A percentile compares a stretch with the other conserved stretches of the same genome.
Conservation (phyloP, 2,329 filamentous ascomycete genomes). For the Exutisphaerella laricina region DNA sequence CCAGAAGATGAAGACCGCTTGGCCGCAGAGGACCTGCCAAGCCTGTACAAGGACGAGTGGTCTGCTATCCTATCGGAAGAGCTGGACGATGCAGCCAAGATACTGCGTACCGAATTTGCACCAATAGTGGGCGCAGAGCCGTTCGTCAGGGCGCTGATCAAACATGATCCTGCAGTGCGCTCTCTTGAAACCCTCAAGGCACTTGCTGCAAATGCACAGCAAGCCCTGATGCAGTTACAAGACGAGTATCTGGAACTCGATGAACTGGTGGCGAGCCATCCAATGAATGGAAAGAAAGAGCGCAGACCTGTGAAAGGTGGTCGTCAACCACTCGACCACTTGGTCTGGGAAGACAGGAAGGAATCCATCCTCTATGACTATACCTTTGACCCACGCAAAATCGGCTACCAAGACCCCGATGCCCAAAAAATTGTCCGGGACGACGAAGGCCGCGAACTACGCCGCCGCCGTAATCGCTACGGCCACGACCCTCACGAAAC, state of each 20-base stretch:
- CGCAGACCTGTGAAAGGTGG: slow-evolving; percentile 49
- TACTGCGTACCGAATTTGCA: slow-evolving; percentile 38
- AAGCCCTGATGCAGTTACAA: slow-evolving; percentile 51
- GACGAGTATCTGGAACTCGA: slow-evolving; percentile 56
- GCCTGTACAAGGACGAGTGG: slow-evolving; percentile 25
- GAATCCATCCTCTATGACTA: slow-evolving; percentile 58
- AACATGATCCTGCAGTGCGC: slow-evolving; percentile 38
- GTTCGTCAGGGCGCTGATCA: slow-evolving; percentile 41
- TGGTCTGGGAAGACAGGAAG: slow-evolving; percentile 55
- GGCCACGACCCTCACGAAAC: slow-evolving; percentile 21
- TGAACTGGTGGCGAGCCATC: slow-evolving; percentile 43
- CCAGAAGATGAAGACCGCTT: slow-evolving; percentile 31
- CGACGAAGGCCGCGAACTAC: slow-evolving; percentile 43
- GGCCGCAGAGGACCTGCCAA: slow-evolving; percentile 27
- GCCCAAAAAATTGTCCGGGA: slow-evolving; percentile 46
- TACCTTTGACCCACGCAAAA: slow-evolving; percentile 49
- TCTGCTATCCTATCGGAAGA: slow-evolving; percentile 22
- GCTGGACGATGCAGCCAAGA: slow-evolving; percentile 36
- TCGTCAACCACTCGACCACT: slow-evolving; percentile 40
- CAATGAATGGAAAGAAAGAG: slow-evolving; percentile 43
- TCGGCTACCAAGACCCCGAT: slow-evolving; percentile 53
- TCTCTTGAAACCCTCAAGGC: slow-evolving; percentile 50
- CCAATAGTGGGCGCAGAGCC: slow-evolving; percentile 40
- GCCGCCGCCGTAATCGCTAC: slow-evolving; percentile 38
- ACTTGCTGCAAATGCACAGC: slow-evolving; percentile 50